Percentiles rank a stretch among this genome's conserved stretches.
These are phyloP conservation scores for Hylodesmum podocarpum DNA, from an alignment of 306 rosid genomes.

Conservation along the genomic window DNA sequence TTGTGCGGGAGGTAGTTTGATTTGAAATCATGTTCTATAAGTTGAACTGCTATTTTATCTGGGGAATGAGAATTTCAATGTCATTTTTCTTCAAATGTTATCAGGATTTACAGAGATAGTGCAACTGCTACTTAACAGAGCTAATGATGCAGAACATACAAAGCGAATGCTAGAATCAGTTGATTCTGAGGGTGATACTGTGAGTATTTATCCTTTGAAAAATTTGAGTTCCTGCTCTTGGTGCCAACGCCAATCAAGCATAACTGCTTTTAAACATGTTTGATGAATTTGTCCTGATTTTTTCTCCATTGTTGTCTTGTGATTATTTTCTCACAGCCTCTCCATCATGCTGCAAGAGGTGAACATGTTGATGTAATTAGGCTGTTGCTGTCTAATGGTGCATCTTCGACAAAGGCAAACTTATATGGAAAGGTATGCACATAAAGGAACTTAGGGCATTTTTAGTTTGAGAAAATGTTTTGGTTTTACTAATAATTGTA, in stretches of 20 bases:
- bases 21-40: background rate
- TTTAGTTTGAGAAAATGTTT: background rate
- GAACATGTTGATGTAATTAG: conserved; percentile 72
- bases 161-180: conserved; percentile 81
- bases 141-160: conserved; percentile 44
- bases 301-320: conserved; percentile 14
- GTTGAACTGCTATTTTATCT: background rate
- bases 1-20: conserved; percentile 82
- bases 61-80: background rate
- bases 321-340: conserved; percentile 66
- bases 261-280: background rate
- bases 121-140: conserved; percentile 62
- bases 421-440: conserved; percentile 66
- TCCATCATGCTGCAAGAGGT: conserved; percentile 94
- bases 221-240: background rate
- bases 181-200: conserved; percentile 93
- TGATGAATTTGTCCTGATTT: background rate
- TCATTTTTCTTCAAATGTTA: background rate
- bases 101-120: conserved; percentile 77
- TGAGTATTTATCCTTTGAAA: conserved; percentile 42
- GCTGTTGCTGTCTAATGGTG: conserved; percentile 66
- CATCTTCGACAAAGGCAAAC: conserved; percentile 58
- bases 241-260: background rate
- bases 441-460: background rate
- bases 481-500: background rate